Evolutionary conservation across 108 stramenopile species (phyloP).

Genomic region (Skeletonema potamos): DNA sequence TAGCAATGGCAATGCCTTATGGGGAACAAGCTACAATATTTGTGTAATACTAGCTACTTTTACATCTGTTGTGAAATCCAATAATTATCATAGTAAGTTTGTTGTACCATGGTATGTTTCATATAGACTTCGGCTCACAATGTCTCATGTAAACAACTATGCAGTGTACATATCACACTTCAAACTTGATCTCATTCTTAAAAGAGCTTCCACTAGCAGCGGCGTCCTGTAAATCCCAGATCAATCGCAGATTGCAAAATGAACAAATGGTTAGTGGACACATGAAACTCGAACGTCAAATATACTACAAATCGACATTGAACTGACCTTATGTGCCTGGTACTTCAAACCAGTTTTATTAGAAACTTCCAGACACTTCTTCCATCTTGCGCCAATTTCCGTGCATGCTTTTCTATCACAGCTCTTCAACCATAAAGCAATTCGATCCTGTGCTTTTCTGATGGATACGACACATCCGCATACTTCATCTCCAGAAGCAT

Average conservation of each 20-base stretch:
- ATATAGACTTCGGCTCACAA: background rate
- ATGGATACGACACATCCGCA: constrained; percentile 88
- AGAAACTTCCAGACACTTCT: constrained; percentile 80
- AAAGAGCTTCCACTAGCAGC: constrained; percentile 79
- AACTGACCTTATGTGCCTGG: constrained; percentile 73
- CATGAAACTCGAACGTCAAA: background rate
- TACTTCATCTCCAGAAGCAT: constrained; percentile 77
- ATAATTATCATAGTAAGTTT: background rate
- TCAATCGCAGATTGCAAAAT: constrained; percentile 1
- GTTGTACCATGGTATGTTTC: too few relatives aligned
- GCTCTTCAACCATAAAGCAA: constrained; percentile 88
- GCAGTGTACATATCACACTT: constrained; percentile 42
- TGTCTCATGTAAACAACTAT: background rate
- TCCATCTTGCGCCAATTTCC: constrained; percentile 80
- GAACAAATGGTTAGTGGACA: background rate
- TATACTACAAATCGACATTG: background rate
- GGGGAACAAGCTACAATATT: background rate
- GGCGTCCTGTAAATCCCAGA: constrained; percentile 21
- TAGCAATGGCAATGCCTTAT: background rate
- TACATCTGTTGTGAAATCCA: background rate
- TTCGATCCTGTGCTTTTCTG: constrained; percentile 81
- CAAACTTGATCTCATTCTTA: constrained; percentile 74
- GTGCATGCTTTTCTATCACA: constrained; percentile 62
- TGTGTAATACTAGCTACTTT: constrained; percentile 3
- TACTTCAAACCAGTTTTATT: constrained; percentile 72